Percentiles rank a stretch among this genome's conserved stretches.
phyloP scores from a whole-genome alignment of 495 filamentous ascomycete species.

The Podospora australis region DNA sequence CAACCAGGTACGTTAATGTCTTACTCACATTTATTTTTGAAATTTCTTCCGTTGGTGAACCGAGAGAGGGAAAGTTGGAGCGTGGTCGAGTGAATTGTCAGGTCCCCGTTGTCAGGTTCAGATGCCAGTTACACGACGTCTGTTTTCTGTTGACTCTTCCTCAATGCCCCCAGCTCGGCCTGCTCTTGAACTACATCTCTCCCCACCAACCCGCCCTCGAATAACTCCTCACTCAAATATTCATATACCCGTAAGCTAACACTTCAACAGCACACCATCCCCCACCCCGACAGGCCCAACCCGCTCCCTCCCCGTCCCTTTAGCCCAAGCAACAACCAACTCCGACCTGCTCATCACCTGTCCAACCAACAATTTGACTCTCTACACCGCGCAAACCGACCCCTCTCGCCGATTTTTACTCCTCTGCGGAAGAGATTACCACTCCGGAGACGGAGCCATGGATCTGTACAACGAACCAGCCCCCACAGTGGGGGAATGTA shows the following conservation, averaged over 20 bases:
- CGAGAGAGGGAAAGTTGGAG: too few species aligned
- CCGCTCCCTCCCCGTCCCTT: conserved; percentile 10
- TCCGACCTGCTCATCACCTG: conserved; percentile 14
- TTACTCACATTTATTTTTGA: background rate
- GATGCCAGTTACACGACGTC: too few species aligned
- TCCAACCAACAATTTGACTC: conserved; percentile 28
- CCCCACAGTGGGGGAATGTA: conserved; percentile 23
- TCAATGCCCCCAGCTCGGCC: background rate
- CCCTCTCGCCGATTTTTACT: conserved; percentile 19
- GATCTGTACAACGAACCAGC: conserved; percentile 21
- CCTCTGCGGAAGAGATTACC: conserved; percentile 33
- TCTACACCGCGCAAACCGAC: conserved; percentile 19
- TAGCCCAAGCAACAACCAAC: conserved; percentile 3
- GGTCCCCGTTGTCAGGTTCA: too few species aligned
- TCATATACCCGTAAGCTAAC: background rate
- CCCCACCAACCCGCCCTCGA: background rate
- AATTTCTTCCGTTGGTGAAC: background rate
- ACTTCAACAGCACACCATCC: background rate
- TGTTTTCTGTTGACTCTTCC: background rate
- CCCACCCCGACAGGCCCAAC: conserved; percentile 6
- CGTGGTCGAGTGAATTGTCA: too few species aligned
- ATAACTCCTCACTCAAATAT: too few species aligned
- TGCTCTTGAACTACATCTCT: background rate
- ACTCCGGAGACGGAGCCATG: conserved; percentile 14
- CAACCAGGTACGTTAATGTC: background rate